Evolutionary conservation across 2,329 filamentous ascomycete species (phyloP), one percentile per base, ranked within the genome.

Genomic region (Myriosclerotinia duriaeana): DNA sequence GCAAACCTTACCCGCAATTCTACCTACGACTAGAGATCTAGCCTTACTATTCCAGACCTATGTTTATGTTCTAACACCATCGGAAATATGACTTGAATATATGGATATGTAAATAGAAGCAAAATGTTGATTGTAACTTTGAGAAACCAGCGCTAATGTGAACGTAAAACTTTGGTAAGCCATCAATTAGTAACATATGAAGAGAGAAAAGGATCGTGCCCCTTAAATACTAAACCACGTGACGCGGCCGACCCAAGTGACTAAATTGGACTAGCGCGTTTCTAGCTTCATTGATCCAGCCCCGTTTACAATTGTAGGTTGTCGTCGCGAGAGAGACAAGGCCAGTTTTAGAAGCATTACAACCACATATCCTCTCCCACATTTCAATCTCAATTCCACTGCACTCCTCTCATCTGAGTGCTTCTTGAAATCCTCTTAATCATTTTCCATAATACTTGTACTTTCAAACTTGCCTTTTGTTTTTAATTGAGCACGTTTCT

Each of bases 401-500:
- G 34, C 44, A 50, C 22, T 20, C 30, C 42, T 58, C 60, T 59
- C 66, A 64, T 59, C 69, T 66, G 71, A 71, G 69, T 71, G 65
- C 66, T 70, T 67, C 66, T 68, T 34, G 55, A 38, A 67, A 69
- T 69, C 48, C 62, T 56, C 55, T 69, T 70, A 69, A 70, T 73
- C 68, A 65, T 71, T 72, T 53, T 55, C 64, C 40, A 56, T 62
- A 66, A 66, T 53, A 53, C 38, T 59, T 66, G 53, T 64, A 53
- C 63, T 58, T 62, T 53, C 66, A 50, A 44, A 30, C n/a, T 36
- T 64, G 42, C 20, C n/a, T 68, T 72, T 70, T 5, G 62, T 67
- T 68, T 66, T 69, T 70, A 72, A 66, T 70, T 73, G 73, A 73
- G 71, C 67, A 71, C 73, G 64, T 54, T 69, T 69, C 66, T 66